These are phyloP conservation scores for Penicillium fimorum DNA, from an alignment of 495 filamentous ascomycete species.

Conservation along the genomic window DNA sequence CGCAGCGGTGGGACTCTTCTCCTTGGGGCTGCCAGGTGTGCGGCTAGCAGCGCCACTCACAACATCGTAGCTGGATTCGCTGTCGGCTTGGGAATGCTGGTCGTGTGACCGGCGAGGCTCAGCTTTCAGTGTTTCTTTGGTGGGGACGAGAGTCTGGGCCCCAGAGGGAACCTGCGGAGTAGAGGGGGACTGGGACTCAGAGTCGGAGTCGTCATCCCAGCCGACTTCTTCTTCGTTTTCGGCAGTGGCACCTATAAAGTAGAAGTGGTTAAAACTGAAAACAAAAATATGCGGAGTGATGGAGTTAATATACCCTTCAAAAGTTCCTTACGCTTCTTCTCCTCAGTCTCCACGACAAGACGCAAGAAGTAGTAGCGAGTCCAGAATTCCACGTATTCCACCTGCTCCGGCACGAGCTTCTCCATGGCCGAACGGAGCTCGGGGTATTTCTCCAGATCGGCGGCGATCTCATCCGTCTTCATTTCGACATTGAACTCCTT, in stretches of 20 bases:
- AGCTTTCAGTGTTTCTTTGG: slow-evolving; percentile 50
- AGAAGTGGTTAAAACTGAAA: slow-evolving; percentile 20
- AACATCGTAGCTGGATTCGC: slow-evolving; percentile 91
- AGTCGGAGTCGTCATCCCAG: slow-evolving; percentile 81
- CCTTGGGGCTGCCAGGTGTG: slow-evolving; percentile 74
- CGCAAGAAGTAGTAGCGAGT: slow-evolving; percentile 92
- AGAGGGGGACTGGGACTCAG: slow-evolving; percentile 53
- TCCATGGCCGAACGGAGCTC: slow-evolving; percentile 92
- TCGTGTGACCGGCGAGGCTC: slow-evolving; percentile 81
- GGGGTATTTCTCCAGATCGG: slow-evolving; percentile 81
- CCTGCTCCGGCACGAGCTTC: slow-evolving; percentile 85
- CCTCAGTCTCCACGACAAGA: slow-evolving; percentile 92
- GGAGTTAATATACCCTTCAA: slow-evolving; percentile 69
- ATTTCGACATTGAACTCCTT: slow-evolving; percentile 74
- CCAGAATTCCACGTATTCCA: slow-evolving; percentile 91
- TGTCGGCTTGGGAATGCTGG: slow-evolving; percentile 78
- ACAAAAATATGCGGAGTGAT: not conserved
- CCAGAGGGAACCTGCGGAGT: slow-evolving; percentile 43
- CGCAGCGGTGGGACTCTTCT: slow-evolving; percentile 51
- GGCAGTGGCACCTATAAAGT: slow-evolving; percentile 52
- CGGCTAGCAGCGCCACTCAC: slow-evolving; percentile 83
- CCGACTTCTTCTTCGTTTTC: slow-evolving; percentile 73
- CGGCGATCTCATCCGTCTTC: slow-evolving; percentile 81
- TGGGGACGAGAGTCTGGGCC: slow-evolving; percentile 19
- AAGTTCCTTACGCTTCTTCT: slow-evolving; percentile 84